Percentiles rank a stretch among this genome's conserved stretches.
Evolutionary conservation across 2,329 filamentous ascomycete genomes (phyloP).

Genomic region (Colletotrichum simmondsii): DNA sequence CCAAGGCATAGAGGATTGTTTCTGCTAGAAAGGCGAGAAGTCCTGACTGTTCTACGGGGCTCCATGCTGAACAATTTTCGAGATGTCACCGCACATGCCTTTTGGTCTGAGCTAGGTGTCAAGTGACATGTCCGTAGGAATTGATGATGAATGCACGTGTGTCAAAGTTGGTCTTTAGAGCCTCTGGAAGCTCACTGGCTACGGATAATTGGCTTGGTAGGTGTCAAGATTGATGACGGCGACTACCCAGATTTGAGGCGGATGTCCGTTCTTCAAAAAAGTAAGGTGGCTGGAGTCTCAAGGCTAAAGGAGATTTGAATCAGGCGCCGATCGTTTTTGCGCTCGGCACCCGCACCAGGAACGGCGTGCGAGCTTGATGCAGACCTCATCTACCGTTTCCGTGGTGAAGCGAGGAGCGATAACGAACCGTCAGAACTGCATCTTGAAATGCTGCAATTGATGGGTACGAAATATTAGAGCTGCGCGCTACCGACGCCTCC

Average conservation of each 20-base stretch:
- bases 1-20: slow-evolving; percentile 6
- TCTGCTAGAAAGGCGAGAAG: slow-evolving; percentile 15
- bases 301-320: slow-evolving; percentile 7
- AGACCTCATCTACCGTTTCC: slow-evolving; percentile 30
- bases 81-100: neutral
- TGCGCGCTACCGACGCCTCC: slow-evolving; percentile 7
- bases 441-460: neutral
- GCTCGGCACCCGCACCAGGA: slow-evolving; percentile 7
- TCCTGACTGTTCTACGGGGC: neutral
- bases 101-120: neutral
- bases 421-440: neutral
- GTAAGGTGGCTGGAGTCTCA: slow-evolving; percentile 16
- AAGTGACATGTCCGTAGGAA: neutral
- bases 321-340: slow-evolving; percentile 10
- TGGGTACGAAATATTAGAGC: neutral
- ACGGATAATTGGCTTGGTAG: neutral
- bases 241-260: neutral
- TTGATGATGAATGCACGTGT: neutral
- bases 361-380: slow-evolving; percentile 3
- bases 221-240: slow-evolving; percentile 19
- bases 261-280: slow-evolving; percentile 5
- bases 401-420: slow-evolving; percentile 16
- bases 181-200: neutral
- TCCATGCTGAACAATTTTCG: neutral
- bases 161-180: neutral